phyloP scores from a whole-genome alignment of 768 basidiomycete species.

The Suillus clintonianus region DNA sequence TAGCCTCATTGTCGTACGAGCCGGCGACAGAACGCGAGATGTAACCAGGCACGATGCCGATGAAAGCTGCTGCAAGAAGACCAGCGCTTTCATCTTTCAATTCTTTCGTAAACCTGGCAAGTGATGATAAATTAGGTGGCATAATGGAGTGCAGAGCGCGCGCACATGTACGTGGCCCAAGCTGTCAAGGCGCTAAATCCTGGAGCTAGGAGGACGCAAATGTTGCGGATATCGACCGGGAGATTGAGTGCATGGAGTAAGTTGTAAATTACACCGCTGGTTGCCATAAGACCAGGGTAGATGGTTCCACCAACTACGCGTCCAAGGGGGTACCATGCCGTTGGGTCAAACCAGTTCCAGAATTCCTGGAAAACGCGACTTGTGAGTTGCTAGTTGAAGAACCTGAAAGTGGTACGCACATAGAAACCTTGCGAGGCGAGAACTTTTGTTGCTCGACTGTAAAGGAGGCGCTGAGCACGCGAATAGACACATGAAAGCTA shows the following conservation, averaged over 20 bases:
- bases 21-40: slow-evolving; percentile 99
- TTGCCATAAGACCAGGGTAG: slow-evolving; percentile 98
- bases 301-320: slow-evolving; percentile 98
- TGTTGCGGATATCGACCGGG: slow-evolving; percentile 95
- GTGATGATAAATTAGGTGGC: neutral
- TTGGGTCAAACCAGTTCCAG: slow-evolving; percentile 99
- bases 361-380: slow-evolving; percentile 70
- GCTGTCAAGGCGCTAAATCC: slow-evolving; percentile 97
- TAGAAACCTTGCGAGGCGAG: slow-evolving; percentile 94
- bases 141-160: slow-evolving; percentile 6
- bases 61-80: slow-evolving; percentile 96
- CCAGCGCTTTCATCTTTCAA: slow-evolving; percentile 95
- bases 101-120: slow-evolving; percentile 87
- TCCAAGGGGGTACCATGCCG: slow-evolving; percentile 98
- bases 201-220: slow-evolving; percentile 95
- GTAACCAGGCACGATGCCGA: slow-evolving; percentile 97
- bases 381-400: slow-evolving; percentile 4
- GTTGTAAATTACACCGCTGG: slow-evolving; percentile 96
- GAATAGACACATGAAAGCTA: slow-evolving; percentile 15
- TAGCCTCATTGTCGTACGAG: slow-evolving; percentile 99
- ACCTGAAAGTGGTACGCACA: slow-evolving; percentile 47
- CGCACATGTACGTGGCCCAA: slow-evolving; percentile 93
- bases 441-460: slow-evolving; percentile 89
- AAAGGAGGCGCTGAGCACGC: slow-evolving; percentile 6
- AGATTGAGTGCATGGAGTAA: slow-evolving; percentile 84